phyloP scores from a whole-genome alignment of 805 yeast genomes.

The Candida golubevii region DNA sequence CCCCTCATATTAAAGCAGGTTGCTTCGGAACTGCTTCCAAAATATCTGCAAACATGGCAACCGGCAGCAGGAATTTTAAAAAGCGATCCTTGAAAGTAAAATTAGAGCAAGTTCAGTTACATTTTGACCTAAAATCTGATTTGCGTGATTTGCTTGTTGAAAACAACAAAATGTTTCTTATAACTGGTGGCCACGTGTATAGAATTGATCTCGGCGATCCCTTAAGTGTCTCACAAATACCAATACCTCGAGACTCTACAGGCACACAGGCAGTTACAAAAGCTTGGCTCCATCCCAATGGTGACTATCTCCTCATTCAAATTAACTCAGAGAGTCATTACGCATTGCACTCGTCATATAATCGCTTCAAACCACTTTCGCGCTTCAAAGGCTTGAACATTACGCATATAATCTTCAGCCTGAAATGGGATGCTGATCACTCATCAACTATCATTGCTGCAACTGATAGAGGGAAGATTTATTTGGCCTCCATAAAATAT shows the following conservation, averaged over 20 bases:
- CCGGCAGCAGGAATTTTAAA: too few relatives aligned
- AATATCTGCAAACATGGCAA: too few relatives aligned
- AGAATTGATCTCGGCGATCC: constrained; percentile 36
- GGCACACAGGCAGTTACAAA: constrained; percentile 17
- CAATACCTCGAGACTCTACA: constrained; percentile 19
- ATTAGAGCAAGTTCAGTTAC: constrained; percentile 38
- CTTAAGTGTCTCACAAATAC: constrained; percentile 24
- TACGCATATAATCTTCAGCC: constrained; percentile 21
- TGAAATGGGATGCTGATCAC: constrained; percentile 3
- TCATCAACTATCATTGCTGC: constrained; percentile 31
- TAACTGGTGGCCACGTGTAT: constrained; percentile 20
- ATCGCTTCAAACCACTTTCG: constrained; percentile 38
- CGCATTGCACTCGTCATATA: constrained; percentile 41
- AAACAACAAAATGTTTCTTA: constrained; percentile 33
- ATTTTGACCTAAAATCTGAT: constrained; percentile 28
- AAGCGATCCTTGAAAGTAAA: constrained; percentile 10
- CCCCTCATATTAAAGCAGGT: too few relatives aligned
- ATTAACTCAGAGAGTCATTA: constrained; percentile 26
- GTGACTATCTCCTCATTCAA: constrained; percentile 31
- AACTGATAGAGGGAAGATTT: constrained; percentile 28
- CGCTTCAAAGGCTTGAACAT: constrained; percentile 45
- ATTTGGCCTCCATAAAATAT: constrained; percentile 24
- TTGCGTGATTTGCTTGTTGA: constrained; percentile 26
- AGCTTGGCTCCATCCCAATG: constrained; percentile 38
- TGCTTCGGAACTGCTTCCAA: too few relatives aligned